Percentiles rank a stretch among this genome's conserved stretches.
phyloP scores from a whole-genome alignment of 2,329 filamentous ascomycete genomes.

The Lasiodiplodia hormozganensis region DNA sequence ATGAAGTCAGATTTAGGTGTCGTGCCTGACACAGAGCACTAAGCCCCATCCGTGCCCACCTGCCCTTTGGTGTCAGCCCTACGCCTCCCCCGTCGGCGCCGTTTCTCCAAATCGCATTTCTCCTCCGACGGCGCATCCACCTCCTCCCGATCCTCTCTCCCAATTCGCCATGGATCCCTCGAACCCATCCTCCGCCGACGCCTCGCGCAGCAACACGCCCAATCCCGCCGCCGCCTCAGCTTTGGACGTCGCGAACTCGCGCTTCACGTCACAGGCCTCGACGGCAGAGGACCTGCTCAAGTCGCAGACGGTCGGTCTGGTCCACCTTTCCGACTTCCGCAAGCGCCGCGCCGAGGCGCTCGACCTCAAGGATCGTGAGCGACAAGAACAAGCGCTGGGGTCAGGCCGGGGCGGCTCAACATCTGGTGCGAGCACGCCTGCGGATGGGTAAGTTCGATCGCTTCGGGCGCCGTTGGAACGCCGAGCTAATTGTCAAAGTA shows the following conservation, averaged over 20 bases:
- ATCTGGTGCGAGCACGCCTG: conserved; percentile 60
- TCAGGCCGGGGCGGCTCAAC: conserved; percentile 43
- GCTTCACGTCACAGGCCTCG: conserved; percentile 78
- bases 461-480: not conserved
- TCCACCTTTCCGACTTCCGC: conserved; percentile 90
- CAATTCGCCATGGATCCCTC: conserved; percentile 33
- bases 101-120: not conserved
- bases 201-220: conserved; percentile 51
- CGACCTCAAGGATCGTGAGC: conserved; percentile 86
- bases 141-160: not conserved
- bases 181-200: conserved; percentile 33
- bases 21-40: conserved; percentile 17
- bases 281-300: conserved; percentile 84
- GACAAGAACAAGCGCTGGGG: conserved; percentile 66
- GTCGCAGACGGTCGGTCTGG: conserved; percentile 86
- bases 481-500: conserved; percentile 62
- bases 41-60: conserved; percentile 19
- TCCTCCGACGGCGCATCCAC: not conserved
- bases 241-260: conserved; percentile 48
- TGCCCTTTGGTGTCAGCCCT: conserved; percentile 16
- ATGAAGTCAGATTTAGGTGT: conserved; percentile 21
- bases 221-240: conserved; percentile 39
- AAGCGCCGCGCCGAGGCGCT: conserved; percentile 95
- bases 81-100: not conserved
- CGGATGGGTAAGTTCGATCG: conserved; percentile 63